Evolutionary conservation across 2,329 filamentous ascomycete species (phyloP).

Genomic region (Cladobotryum protrusum): DNA sequence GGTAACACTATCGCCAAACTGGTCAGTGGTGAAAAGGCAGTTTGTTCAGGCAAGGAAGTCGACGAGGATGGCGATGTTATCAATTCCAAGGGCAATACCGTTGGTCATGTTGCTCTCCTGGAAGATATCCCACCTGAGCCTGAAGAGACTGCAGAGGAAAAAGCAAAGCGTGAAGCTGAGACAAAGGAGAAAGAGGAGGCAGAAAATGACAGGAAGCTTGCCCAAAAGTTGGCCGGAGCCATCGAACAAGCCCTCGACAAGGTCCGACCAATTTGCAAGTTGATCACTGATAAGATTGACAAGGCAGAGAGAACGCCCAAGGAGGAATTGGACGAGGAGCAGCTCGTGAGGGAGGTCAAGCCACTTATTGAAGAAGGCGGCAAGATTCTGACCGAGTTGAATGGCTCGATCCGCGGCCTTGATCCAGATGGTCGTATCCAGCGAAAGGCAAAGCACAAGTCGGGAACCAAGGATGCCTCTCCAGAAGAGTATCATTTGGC

Average conservation of each 20-base stretch:
- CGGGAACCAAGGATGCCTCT: slow-evolving; percentile 55
- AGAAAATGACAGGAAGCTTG: slow-evolving; percentile 68
- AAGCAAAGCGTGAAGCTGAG: slow-evolving; percentile 34
- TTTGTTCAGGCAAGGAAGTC: slow-evolving; percentile 62
- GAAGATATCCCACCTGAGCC: slow-evolving; percentile 50
- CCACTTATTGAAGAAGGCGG: slow-evolving; percentile 83
- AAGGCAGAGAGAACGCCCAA: slow-evolving; percentile 72
- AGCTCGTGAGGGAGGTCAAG: slow-evolving; percentile 78
- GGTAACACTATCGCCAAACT: slow-evolving; percentile 60
- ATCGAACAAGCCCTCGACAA: slow-evolving; percentile 76
- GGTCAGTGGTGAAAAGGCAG: slow-evolving; percentile 58
- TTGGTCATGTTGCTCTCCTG: slow-evolving; percentile 63
- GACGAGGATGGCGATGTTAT: slow-evolving; percentile 67
- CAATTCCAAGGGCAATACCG: slow-evolving; percentile 58
- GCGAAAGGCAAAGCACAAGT: slow-evolving; percentile 75
- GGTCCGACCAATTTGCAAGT: slow-evolving; percentile 76
- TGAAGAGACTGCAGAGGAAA: slow-evolving; percentile 41
- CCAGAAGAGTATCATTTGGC: slow-evolving; percentile 82
- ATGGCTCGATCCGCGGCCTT: slow-evolving; percentile 78
- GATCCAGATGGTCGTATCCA: slow-evolving; percentile 85
- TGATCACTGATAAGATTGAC: slow-evolving; percentile 81
- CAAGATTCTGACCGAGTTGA: slow-evolving; percentile 76
- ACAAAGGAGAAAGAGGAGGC: slow-evolving; percentile 34
- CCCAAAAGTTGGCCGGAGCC: slow-evolving; percentile 65
- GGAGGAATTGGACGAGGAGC: slow-evolving; percentile 85